Conservation (phyloP, 768 basidiomycete genomes). For the Clitopilus hobsonii region DNA sequence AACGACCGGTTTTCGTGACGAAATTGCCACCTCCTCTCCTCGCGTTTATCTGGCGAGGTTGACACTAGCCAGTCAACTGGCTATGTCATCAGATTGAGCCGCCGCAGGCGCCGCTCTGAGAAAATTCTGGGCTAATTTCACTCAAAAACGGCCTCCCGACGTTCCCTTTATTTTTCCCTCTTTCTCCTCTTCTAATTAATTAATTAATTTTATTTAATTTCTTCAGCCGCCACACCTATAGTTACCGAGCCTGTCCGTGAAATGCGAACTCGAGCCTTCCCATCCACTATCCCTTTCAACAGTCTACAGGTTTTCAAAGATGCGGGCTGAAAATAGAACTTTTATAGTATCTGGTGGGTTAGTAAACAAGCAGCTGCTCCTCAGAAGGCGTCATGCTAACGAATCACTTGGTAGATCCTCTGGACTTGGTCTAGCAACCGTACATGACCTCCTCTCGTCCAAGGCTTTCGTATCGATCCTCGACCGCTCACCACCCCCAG, state of each 20-base stretch:
- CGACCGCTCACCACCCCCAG: slow-evolving; percentile 39
- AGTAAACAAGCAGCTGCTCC: slow-evolving; percentile 8
- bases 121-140: too few species aligned
- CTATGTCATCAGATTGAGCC: too few species aligned
- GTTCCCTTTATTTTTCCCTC: not conserved
- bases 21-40: too few species aligned
- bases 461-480: slow-evolving; percentile 47
- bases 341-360: slow-evolving; percentile 58
- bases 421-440: slow-evolving; percentile 53
- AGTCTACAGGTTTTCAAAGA: slow-evolving; percentile 15
- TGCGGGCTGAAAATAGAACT: slow-evolving; percentile 49
- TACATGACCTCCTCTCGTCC: slow-evolving; percentile 35
- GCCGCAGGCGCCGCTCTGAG: too few species aligned
- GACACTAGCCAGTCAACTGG: too few species aligned
- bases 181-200: not conserved
- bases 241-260: not conserved
- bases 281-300: too few species aligned
- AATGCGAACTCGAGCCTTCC: too few species aligned
- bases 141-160: too few species aligned
- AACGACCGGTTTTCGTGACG: too few species aligned
- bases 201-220: not conserved
- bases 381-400: not conserved
- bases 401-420: slow-evolving; percentile 37
- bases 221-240: not conserved
- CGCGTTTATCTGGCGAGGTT: too few species aligned